Base-by-base conservation (phyloP, 2,329 filamentous ascomycete genomes). In the Phaeophleospora eucalypticola region DNA sequence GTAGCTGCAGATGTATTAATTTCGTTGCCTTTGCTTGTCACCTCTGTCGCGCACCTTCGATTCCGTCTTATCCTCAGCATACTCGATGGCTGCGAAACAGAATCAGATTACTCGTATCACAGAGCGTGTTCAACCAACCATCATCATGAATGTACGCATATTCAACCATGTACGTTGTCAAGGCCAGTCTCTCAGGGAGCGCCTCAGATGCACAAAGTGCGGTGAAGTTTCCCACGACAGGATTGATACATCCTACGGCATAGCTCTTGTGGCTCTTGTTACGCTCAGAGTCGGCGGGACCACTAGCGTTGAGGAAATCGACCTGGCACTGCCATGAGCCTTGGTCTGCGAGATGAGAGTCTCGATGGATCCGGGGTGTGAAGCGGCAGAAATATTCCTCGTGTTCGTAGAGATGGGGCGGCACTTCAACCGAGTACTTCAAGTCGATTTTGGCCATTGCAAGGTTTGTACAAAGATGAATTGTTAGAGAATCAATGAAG, bases 71-170 rank as follows among this genome's bases (percentile, higher is more conserved):
- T 43, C 41, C 15, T 43, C 41, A 33, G 41, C 41, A 27, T 43
- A 43, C n/a, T 43, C 41, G 32, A 43, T 21, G 15, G 36, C 41
- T 43, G 8, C 7, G 15, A 10, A 10, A 14, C 16, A 2, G 14
- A 20, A 27, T 24, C 29, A 43, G 41, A 17, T 10, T 20, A 32
- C 27, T 32, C 27, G n/a, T 32, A 8, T 8, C 8, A 32, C n/a
- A n/a, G 8, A 32, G n/a, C n/a, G 27, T 35, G n/a, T 14, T 19
- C 12, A 6, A 20, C 41, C 12, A 36, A 37, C 41, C 41, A 36
- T 43, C 41, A 24, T 43, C 41, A 18, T 43, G 41, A 35, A 43
- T 43, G 41, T 43, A 43, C 14, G 41, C 41, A 29, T 43, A 43
- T 14, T 43, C 41, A 27, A 43, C 41, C 41, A 36, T 43, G 41